Base-by-base conservation (phyloP, 2,329 filamentous ascomycete species). In the Xylariaceae sp. region DNA sequence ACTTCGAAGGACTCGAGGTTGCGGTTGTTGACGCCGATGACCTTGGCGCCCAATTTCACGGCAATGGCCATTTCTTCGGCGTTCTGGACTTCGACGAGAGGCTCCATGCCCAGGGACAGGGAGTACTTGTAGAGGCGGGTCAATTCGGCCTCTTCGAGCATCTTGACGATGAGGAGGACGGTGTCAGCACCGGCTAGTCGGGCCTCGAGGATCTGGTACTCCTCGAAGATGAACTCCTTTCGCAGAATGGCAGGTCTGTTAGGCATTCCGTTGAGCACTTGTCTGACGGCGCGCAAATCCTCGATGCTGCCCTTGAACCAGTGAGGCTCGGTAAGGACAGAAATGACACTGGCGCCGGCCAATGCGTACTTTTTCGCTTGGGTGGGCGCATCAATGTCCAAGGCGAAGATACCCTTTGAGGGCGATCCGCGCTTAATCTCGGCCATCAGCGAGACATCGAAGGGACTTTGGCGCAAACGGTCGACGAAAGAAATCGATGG, bases 221-320 rank as follows among this genome's bases (percentile, higher is more conserved):
- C 92, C 51, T 97, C 92, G 70, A 97, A 99, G 47, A 99, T 86
- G 70, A 99, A 99, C 68, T 99, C 94, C 72, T 99, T 99, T 23
- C 95, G 87, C 35, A 99, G 78, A 10, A 99, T 84, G 1, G 93
- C 95, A 2, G 94, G 95, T 55, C 94, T 84, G 72, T 97, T 95
- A 1, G 90, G 88, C 87, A 99, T 92, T 10, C 89, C 88, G 67
- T 92, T 85, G n/a, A 99, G 78, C 53, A 90, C 92, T 73, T 93
- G 89, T 50, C 94, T 86, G 35, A 97, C 94, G 39, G 88, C 86
- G 61, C 89, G 85, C 56, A 99, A 78, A 72, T 99, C 94, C 60
- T 99, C 93, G 62, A 99, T 92, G 74, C 89, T 96, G 52, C 94
- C 94, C 77, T 97, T 97, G 80, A 99, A 99, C 94, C 94, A 99